Base-by-base conservation (phyloP, 169 alveolate genomes). In the Plasmodium billcollinsi region DNA sequence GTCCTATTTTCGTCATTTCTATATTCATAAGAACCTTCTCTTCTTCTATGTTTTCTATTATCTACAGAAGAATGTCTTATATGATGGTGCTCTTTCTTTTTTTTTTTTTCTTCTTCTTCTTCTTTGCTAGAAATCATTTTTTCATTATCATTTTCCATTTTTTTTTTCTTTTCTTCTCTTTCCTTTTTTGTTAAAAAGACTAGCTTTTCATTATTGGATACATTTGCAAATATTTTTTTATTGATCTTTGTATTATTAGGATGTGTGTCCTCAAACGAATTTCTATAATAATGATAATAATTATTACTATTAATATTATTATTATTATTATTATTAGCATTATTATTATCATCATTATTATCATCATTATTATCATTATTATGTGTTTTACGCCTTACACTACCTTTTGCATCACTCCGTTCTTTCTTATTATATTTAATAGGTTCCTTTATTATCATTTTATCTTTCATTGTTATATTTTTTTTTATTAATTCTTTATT, bases 111-210 rank as follows among this genome's bases (percentile, higher is more conserved):
- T 2, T 52, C 73, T 50, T 61, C 75, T 54, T 47, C 70, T 78
- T 92, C 94, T 3, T 73, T 58, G 54, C 29, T 45, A 12, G 65
- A 29, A 33, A 67, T 76, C 12, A 73, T 88, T 39, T 49, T 70
- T 61, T 88, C 70, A n/a, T 90, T 88, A 2, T 75, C 29, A 33
- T 72, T 89, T 20, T 61, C 93, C 14, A 69, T 62, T 47, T 94
- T 94, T 62, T 78, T 65, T 63, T 73, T 63, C 54, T 86, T 88
- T 85, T 89, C 93, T 21, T 89, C 89, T 71, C 96, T 92, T 52
- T 59, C 90, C 14, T 90, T 92, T 74, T 92, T 94, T 39, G 96
- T 73, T 21, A 94, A 80, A 67, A 92, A 94, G 0, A 88, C 91
- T 8, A 80, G 85, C 89, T 94, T 89, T 29, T 63, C 88, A 26